Base-by-base conservation (phyloP, 441 rosid species). In the Eutrema salsugineum region DNA sequence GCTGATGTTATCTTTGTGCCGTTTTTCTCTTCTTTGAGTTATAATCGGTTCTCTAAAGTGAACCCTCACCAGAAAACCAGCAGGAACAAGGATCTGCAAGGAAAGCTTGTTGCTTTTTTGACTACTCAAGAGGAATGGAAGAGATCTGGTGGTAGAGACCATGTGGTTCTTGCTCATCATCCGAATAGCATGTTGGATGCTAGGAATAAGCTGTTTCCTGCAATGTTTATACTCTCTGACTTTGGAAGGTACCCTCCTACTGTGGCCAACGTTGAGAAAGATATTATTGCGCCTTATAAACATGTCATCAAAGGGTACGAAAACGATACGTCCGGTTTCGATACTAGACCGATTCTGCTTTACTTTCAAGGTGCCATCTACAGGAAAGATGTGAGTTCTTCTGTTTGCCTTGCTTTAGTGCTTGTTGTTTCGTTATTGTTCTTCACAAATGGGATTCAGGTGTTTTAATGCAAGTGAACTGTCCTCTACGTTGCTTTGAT, bases 301-400 rank as follows among this genome's bases (percentile, higher is more conserved):
- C 98, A 94, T 73, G 84, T 92, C 4, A 80, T 92, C 54, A 85
- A 68, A 78, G 79, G 78, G 36, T 90, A 83, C 8, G 79, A 50
- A 28, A 81, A 88, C 63, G 99, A 94, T 75, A 44, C 81, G 0
- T 86, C 97, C 11, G 82, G 74, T 58, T 94, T 87, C 16, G 86
- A 86, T 48, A 81, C 77, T 64, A 91, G 97, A 35, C 83, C 86
- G 0, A 86, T 82, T 71, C 82, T 94, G 84, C 86, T 94, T 14
- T 94, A 84, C 79, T 94, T 94, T 79, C 98, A 90, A 68, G 99
- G 99, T 57, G 96, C 97, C 53, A 92, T 92, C 71, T 88, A 92
- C 88, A 82, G 99, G 72, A 94, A 94, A 88, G 98, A 90, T 86
- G 99, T 92, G 71, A 54, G 97, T 61, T 58, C 17, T 30, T 6